A percentile compares a stretch with the other conserved stretches of the same genome.
Conservation (phyloP, 306 rosid genomes). For the Fragaria iinumae region DNA sequence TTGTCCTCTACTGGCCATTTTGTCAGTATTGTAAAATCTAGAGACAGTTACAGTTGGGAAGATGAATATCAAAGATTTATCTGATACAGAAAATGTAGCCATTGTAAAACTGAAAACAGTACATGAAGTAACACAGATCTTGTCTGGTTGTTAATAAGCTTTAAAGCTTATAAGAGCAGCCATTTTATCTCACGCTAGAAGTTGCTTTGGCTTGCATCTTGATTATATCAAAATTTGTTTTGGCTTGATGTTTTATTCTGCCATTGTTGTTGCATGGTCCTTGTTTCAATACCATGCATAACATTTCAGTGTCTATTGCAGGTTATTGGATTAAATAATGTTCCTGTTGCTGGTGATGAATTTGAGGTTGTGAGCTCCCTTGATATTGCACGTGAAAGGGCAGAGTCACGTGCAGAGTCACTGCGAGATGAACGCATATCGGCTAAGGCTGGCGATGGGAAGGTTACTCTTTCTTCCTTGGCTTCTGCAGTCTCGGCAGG, state of each 20-base stretch:
- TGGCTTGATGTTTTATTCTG: neutral
- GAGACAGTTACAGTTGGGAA: neutral
- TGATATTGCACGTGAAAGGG: conserved; percentile 88
- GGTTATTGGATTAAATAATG: conserved; percentile 91
- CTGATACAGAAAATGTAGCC: neutral
- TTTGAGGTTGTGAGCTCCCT: conserved; percentile 86
- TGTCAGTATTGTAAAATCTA: neutral
- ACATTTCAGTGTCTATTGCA: conserved; percentile 30
- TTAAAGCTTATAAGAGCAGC: conserved; percentile 2
- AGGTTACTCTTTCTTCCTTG: conserved; percentile 90
- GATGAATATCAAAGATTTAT: neutral
- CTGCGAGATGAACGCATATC: conserved; percentile 79
- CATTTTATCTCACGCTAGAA: neutral
- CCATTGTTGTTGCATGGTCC: neutral
- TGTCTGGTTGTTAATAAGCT: neutral
- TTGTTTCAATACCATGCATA: conserved; percentile 13
- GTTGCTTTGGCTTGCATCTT: neutral
- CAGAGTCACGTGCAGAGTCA: conserved; percentile 70
- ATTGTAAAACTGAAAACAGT: neutral
- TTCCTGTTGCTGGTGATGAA: conserved; percentile 90
- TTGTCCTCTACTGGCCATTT: conserved; percentile 7
- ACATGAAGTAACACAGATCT: neutral
- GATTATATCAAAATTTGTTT: neutral
- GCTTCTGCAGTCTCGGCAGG: conserved; percentile 93
- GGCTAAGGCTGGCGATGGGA: conserved; percentile 99